Base-by-base conservation (phyloP, 2,329 filamentous ascomycete species). In the Microcyclosporella mali region DNA sequence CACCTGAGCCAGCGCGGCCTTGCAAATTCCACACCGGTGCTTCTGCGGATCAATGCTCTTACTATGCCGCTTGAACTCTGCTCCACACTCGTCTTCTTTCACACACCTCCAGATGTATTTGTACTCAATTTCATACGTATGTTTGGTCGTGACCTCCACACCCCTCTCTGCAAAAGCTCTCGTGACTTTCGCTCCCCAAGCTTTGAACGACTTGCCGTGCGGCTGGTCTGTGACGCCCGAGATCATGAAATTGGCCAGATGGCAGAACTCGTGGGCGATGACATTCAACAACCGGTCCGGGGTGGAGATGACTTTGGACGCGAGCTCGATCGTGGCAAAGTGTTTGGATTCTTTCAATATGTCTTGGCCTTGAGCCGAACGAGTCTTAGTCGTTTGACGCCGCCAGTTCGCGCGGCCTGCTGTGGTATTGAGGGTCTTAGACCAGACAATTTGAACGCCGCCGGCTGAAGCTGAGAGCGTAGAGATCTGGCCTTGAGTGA, bases 261-360 rank as follows among this genome's bases (percentile, higher is more conserved):
- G 92, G 64, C 92, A 97, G 69, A 92, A 97, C 58, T 98, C 92
- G 63, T 98, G 92, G 0, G 90, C 88, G n/a, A 97, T 69, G 0
- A 92, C 88, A 63, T 95, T 95, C 50, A 92, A 74, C 1, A 97
- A 75, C 2, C 87, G 79, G 45, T 84, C 66, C 39, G 85, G 79
- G 57, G 83, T 77, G 60, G 88, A 81, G 49, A 97, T 88, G 35
- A 95, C 82, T 62, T 94, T 94, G 41, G 86, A 81, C 0, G 89
- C 87, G 2, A 97, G 78, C 61, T 97, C 89, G 58, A 97, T 95
- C 12, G 74, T 79, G 8, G 87, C 88, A 56, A 78, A 67, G 62
- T 65, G 59, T 18, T 64, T 65, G 43, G 67, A 63, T n/a, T 56
- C 59, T 15, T 47, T 56, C 9, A 43, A 51, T 17, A 41, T 45